phyloP scores from a whole-genome alignment of 768 basidiomycete species.

The Lactifluus volemus region DNA sequence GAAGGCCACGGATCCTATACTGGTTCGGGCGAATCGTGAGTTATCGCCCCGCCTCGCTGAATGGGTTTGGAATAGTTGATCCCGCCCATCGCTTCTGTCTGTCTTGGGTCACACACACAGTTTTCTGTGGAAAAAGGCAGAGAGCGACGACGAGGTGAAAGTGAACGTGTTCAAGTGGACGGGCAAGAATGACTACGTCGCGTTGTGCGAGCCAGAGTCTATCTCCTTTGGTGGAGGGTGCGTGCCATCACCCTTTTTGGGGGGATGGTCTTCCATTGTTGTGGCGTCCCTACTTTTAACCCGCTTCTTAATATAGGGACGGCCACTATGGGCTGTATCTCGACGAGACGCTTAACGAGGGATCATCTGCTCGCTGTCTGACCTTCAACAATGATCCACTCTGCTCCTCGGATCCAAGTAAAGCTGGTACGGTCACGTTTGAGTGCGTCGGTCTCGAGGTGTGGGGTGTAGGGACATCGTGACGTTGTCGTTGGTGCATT shows the following conservation, averaged over 20 bases:
- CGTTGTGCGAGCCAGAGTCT: constrained; percentile 70
- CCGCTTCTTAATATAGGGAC: constrained; percentile 44
- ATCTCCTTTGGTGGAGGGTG: constrained; percentile 92
- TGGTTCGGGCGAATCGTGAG: constrained; percentile 82
- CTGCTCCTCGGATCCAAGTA: constrained; percentile 40
- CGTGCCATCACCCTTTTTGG: constrained; percentile 21
- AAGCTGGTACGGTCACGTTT: constrained; percentile 51
- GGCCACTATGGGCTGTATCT: constrained; percentile 87
- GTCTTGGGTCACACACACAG: constrained; percentile 35
- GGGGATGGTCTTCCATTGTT: not conserved
- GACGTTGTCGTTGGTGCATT: not conserved
- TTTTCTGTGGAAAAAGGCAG: constrained; percentile 63
- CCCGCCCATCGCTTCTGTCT: too few relatives aligned
- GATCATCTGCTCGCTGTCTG: constrained; percentile 75
- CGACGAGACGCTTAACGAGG: constrained; percentile 70
- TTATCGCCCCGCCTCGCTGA: not conserved
- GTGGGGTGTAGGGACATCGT: constrained; percentile 56
- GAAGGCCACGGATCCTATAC: constrained; percentile 57
- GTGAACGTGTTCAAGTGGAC: constrained; percentile 75
- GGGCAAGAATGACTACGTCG: constrained; percentile 83
- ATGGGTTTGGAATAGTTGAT: too few relatives aligned
- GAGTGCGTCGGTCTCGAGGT: constrained; percentile 91
- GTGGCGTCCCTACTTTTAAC: constrained; percentile 1
- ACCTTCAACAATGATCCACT: constrained; percentile 85
- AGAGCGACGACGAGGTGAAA: constrained; percentile 33